These are phyloP conservation scores for Microdochium trichocladiopsis DNA, from an alignment of 2,329 filamentous ascomycete genomes.

Conservation along the genomic window DNA sequence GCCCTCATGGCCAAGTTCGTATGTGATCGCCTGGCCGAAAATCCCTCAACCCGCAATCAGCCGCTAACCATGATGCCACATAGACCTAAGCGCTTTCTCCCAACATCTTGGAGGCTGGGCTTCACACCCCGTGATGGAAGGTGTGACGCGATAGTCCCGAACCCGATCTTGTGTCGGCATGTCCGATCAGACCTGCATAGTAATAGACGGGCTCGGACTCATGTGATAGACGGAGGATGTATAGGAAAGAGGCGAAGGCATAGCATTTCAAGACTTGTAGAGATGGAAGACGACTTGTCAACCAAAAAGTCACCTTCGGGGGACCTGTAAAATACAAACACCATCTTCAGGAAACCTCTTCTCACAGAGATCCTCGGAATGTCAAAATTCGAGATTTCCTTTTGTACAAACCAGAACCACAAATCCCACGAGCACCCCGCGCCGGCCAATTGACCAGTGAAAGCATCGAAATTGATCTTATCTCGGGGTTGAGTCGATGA, in stretches of 20 bases:
- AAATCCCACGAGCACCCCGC: neutral
- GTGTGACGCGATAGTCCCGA: conserved; percentile 18
- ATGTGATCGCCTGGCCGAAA: conserved; percentile 28
- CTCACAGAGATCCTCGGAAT: neutral
- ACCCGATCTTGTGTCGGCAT: conserved; percentile 13
- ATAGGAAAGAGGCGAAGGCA: conserved; percentile 15
- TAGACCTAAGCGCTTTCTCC: conserved; percentile 24
- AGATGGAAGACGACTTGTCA: conserved; percentile 15
- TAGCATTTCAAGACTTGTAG: conserved; percentile 21
- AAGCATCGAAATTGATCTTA: neutral
- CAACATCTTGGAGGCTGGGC: conserved; percentile 17
- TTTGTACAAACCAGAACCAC: neutral
- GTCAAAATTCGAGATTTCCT: neutral
- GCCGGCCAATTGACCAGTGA: neutral
- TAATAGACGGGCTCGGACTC: conserved; percentile 20
- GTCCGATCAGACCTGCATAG: conserved; percentile 23
- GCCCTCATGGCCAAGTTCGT: conserved; percentile 90
- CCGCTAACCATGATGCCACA: conserved; percentile 5
- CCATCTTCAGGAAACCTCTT: conserved; percentile 6
- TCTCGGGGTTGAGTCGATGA: neutral
- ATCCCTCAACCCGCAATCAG: conserved; percentile 3
- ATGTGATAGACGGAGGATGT: conserved; percentile 11
- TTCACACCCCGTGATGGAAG: conserved; percentile 17
- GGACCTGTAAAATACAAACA: conserved; percentile 15
- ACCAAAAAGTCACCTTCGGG: conserved; percentile 5